Conservation (phyloP, 306 rosid genomes). For the Psophocarpus tetragonolobus region DNA sequence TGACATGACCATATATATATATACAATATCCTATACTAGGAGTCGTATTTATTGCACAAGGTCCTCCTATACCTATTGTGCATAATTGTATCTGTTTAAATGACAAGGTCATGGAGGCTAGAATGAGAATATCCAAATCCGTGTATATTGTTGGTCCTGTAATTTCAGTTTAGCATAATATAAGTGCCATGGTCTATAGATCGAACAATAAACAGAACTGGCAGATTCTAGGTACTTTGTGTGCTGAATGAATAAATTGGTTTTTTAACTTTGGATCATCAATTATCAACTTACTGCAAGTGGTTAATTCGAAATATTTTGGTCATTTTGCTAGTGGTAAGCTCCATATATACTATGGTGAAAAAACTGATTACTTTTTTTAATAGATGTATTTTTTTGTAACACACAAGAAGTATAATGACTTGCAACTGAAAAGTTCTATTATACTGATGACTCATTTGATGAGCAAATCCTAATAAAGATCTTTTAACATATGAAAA, state of each 20-base stretch:
- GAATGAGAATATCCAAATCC: constrained; percentile 19
- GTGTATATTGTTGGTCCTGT: constrained; percentile 5
- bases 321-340: too few species aligned
- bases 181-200: neutral
- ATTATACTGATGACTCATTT: too few species aligned
- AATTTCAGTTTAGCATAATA: neutral
- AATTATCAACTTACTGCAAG: too few species aligned
- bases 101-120: constrained; percentile 26
- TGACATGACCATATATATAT: constrained; percentile 22
- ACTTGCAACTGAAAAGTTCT: too few species aligned
- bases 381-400: too few species aligned
- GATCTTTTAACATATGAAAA: too few species aligned
- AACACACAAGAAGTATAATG: too few species aligned
- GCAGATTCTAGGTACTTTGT: neutral
- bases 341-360: too few species aligned
- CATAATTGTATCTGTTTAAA: neutral
- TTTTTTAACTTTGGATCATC: neutral
- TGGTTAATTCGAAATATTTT: too few species aligned
- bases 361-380: too few species aligned
- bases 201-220: neutral
- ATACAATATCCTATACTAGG: neutral
- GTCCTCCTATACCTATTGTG: neutral
- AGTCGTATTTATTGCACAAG: neutral
- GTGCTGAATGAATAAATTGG: neutral
- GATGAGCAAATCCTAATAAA: too few species aligned